phyloP scores from a whole-genome alignment of 257 asterid species.

The Ajuga chamaepitys region DNA sequence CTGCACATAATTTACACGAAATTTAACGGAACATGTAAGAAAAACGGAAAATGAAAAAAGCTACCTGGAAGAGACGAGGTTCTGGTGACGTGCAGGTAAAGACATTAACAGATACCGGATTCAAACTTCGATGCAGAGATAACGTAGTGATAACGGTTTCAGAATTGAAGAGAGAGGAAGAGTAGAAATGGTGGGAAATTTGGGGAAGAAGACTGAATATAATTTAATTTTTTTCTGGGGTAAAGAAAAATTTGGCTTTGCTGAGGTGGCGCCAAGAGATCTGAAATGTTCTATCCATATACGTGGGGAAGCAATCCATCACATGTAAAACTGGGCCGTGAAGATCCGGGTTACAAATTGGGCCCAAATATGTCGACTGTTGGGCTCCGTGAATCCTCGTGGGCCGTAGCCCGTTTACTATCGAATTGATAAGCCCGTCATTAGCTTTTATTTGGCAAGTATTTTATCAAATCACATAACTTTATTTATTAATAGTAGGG shows the following conservation, averaged over 20 bases:
- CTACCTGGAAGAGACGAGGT: conserved; percentile 51
- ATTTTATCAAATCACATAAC: too few relatives aligned
- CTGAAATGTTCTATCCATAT: conserved; percentile 28
- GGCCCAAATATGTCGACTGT: neutral
- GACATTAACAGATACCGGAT: conserved; percentile 31
- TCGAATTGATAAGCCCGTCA: too few relatives aligned
- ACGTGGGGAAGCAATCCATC: conserved; percentile 49
- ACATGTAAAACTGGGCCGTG: conserved; percentile 25
- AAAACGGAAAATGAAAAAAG: neutral
- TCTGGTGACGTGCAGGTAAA: conserved; percentile 47
- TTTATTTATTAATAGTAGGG: too few relatives aligned
- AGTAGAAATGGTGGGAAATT: conserved; percentile 24
- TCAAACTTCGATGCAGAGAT: neutral
- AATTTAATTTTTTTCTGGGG: conserved; percentile 14
- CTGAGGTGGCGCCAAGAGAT: conserved; percentile 24
- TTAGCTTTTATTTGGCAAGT: too few relatives aligned
- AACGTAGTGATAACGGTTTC: neutral
- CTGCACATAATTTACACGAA: neutral
- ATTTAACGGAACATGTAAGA: neutral
- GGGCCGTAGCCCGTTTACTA: too few relatives aligned
- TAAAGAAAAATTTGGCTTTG: conserved; percentile 5
- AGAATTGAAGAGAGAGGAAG: neutral
- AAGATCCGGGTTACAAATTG: neutral
- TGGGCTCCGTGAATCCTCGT: too few relatives aligned
- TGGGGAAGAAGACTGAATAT: conserved; percentile 5